Conservation (phyloP, 371 early-diverging fungal species). For the Syncephalastrum monosporum region DNA sequence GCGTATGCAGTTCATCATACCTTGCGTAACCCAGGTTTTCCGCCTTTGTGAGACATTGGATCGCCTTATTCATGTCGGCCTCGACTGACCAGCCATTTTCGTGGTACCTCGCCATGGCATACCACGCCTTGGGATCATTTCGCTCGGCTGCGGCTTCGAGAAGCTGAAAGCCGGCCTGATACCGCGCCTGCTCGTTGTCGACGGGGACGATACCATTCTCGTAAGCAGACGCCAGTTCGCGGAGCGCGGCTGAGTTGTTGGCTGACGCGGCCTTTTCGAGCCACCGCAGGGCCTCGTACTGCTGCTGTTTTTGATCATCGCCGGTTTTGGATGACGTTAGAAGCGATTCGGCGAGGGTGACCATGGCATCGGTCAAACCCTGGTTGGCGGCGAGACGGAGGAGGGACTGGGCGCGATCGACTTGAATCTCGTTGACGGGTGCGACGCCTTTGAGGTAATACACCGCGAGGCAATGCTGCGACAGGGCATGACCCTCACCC, state of each 20-base stretch:
- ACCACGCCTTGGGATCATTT: constrained; percentile 17
- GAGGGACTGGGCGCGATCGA: constrained; percentile 29
- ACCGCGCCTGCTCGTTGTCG: constrained; percentile 6
- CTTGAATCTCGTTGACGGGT: constrained; percentile 22
- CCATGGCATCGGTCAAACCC: constrained; percentile 36
- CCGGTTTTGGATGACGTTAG: background rate
- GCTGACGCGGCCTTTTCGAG: constrained; percentile 8
- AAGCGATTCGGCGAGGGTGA: constrained; percentile 25
- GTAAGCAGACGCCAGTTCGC: constrained; percentile 8
- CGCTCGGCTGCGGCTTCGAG: constrained; percentile 9
- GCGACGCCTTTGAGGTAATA: constrained; percentile 45
- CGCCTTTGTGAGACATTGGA: constrained; percentile 26
- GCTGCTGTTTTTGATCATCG: constrained; percentile 4
- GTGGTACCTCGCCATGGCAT: constrained; percentile 27
- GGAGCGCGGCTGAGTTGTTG: constrained; percentile 11
- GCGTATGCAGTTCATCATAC: constrained; percentile 15
- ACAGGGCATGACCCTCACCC: constrained; percentile 37
- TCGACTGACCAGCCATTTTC: constrained; percentile 20
- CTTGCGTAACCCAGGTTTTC: constrained; percentile 18
- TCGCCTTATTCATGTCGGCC: constrained; percentile 13
- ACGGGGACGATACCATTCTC: constrained; percentile 8
- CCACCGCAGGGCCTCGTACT: constrained; percentile 12
- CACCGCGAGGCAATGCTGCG: constrained; percentile 43
- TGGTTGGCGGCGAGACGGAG: constrained; percentile 35
- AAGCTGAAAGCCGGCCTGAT: constrained; percentile 12